Conservation (phyloP, 2,329 filamentous ascomycete species). For the Macrophomina tecta region DNA sequence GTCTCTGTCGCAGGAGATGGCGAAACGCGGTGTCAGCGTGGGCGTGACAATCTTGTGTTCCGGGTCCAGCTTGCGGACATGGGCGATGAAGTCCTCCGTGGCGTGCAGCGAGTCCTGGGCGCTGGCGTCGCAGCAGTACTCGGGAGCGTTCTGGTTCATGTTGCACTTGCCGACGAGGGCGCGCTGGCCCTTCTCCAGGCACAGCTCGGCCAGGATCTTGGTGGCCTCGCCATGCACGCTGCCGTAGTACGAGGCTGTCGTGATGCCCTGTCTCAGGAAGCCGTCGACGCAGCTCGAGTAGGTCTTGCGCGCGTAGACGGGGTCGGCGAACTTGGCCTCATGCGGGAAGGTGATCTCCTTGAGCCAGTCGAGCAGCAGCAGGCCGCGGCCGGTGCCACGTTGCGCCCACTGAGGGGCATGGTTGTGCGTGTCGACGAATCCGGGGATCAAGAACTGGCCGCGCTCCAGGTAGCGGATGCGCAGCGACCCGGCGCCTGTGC, state of each 20-base stretch:
- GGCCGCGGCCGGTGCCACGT: slow-evolving; percentile 51
- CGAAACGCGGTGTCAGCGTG: slow-evolving; percentile 56
- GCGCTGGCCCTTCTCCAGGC: slow-evolving; percentile 60
- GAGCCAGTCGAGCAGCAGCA: slow-evolving; percentile 60
- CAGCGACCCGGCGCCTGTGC: slow-evolving; percentile 23
- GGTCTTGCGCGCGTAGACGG: slow-evolving; percentile 50
- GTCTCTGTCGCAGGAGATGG: slow-evolving; percentile 63
- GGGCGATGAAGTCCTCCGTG: slow-evolving; percentile 37
- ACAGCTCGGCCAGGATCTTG: slow-evolving; percentile 62
- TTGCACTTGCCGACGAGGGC: slow-evolving; percentile 69
- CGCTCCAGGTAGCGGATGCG: slow-evolving; percentile 42
- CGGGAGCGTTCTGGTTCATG: slow-evolving; percentile 59
- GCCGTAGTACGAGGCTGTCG: slow-evolving; percentile 68
- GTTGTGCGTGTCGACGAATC: slow-evolving; percentile 71
- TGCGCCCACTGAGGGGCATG: slow-evolving; percentile 66
- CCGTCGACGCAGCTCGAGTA: slow-evolving; percentile 56
- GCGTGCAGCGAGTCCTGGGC: slow-evolving; percentile 28
- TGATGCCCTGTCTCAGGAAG: slow-evolving; percentile 67
- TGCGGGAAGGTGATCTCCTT: slow-evolving; percentile 68
- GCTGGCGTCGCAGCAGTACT: slow-evolving; percentile 38
- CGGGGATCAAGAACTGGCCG: slow-evolving; percentile 63
- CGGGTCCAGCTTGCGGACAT: slow-evolving; percentile 32
- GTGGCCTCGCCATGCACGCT: slow-evolving; percentile 63
- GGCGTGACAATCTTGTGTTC: slow-evolving; percentile 36
- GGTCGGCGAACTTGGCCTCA: slow-evolving; percentile 65